Evolutionary conservation across 2,329 filamentous ascomycete genomes (phyloP).

Genomic region (Calycina herbarum): DNA sequence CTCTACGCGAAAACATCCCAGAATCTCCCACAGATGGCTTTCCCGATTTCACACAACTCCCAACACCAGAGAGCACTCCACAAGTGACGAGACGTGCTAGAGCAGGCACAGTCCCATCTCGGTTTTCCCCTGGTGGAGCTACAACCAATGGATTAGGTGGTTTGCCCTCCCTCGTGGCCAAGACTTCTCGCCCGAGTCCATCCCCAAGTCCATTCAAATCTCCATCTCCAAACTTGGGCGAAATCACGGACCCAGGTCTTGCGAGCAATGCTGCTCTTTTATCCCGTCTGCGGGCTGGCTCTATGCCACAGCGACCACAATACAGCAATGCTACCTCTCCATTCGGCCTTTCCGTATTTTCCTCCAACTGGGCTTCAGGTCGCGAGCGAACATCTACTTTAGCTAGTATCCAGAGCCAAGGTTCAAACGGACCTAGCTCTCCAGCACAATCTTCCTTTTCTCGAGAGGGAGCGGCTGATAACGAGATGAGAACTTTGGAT

Average conservation of each 20-base stretch:
- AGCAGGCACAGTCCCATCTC: slow-evolving; percentile 93
- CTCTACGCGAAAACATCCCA: slow-evolving; percentile 93
- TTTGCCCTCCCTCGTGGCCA: slow-evolving; percentile 60
- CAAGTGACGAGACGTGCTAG: slow-evolving; percentile 72
- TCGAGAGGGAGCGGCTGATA: slow-evolving; percentile 79
- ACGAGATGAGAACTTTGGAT: slow-evolving; percentile 87
- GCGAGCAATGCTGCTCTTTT: slow-evolving; percentile 69
- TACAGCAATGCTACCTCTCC: slow-evolving; percentile 60
- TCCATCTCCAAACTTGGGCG: slow-evolving; percentile 54
- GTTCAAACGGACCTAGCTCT: slow-evolving; percentile 86
- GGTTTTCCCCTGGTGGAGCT: slow-evolving; percentile 77
- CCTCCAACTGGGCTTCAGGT: slow-evolving; percentile 77
- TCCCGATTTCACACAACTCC: slow-evolving; percentile 78
- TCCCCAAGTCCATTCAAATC: slow-evolving; percentile 86
- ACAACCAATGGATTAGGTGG: slow-evolving; percentile 53
- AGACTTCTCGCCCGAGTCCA: slow-evolving; percentile 81
- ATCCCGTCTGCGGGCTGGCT: slow-evolving; percentile 85
- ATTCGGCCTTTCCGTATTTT: slow-evolving; percentile 88
- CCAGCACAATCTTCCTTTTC: slow-evolving; percentile 85
- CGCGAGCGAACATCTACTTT: slow-evolving; percentile 86
- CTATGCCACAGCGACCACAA: slow-evolving; percentile 85
- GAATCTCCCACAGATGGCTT: slow-evolving; percentile 97
- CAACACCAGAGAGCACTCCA: slow-evolving; percentile 64
- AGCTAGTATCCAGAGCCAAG: slow-evolving; percentile 78
- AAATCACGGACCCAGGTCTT: slow-evolving; percentile 44